Conservation (phyloP, 179 eudicot species). For the Sideroxylon spinosum region DNA sequence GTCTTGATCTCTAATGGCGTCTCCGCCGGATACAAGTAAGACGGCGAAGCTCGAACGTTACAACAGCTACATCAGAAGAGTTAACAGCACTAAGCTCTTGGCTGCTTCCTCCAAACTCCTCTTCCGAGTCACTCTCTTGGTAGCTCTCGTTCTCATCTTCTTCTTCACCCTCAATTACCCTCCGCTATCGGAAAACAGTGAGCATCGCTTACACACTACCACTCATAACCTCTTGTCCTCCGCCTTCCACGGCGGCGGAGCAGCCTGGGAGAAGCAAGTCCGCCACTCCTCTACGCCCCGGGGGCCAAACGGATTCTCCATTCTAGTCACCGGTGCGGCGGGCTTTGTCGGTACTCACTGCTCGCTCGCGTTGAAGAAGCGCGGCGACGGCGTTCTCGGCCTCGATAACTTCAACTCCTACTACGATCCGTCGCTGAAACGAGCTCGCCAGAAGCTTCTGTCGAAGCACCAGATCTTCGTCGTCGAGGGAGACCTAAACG, state of each 20-base stretch:
- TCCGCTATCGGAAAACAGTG: conserved; percentile 17
- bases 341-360: conserved; percentile 69
- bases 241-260: conserved; percentile 54
- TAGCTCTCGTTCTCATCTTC: conserved; percentile 47
- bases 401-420: conserved; percentile 69
- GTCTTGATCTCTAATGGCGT: not conserved
- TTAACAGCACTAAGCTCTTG: conserved; percentile 49
- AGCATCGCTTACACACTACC: conserved; percentile 18
- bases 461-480: conserved; percentile 44
- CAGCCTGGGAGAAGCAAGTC: conserved; percentile 73
- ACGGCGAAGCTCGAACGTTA: conserved; percentile 55
- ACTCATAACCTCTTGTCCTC: conserved; percentile 35
- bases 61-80: conserved; percentile 59
- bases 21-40: conserved; percentile 46
- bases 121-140: conserved; percentile 52
- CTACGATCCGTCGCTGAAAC: conserved; percentile 60
- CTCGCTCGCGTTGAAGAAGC: conserved; percentile 53
- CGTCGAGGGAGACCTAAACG: conserved; percentile 74
- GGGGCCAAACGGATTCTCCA: conserved; percentile 51
- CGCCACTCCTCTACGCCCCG: conserved; percentile 65
- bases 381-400: conserved; percentile 78
- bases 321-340: conserved; percentile 75
- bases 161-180: conserved; percentile 59
- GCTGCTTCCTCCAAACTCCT: conserved; percentile 64
- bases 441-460: conserved; percentile 46